Conservation (phyloP, 768 basidiomycete species). For the Leucosporidium yakuticum region DNA sequence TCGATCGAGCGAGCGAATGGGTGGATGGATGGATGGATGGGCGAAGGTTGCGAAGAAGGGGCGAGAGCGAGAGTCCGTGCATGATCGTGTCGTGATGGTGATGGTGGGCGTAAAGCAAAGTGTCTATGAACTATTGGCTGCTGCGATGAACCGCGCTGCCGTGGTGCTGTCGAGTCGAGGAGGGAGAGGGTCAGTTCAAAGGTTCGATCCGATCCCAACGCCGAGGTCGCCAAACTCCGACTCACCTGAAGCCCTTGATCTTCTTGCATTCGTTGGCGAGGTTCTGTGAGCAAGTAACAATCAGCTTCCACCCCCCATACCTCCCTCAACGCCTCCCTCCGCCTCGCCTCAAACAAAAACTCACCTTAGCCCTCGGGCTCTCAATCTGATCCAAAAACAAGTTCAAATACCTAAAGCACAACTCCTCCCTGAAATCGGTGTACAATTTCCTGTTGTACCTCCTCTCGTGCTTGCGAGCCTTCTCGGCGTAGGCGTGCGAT, state of each 20-base stretch:
- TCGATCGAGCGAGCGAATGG: no score
- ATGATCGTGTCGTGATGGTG: no score
- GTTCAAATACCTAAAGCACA: slow-evolving; percentile 65
- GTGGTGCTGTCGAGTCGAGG: not conserved
- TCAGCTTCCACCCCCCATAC: not conserved
- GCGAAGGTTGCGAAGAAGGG: no score
- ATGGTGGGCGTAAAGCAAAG: no score
- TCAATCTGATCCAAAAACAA: slow-evolving; percentile 54
- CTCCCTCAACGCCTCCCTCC: not conserved
- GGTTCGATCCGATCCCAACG: no score
- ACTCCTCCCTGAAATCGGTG: slow-evolving; percentile 69
- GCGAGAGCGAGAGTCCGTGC: no score
- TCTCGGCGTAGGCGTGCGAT: slow-evolving; percentile 74
- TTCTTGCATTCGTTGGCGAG: slow-evolving; percentile 40
- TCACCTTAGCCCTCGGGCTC: slow-evolving; percentile 44
- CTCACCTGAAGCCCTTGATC: slow-evolving; percentile 37
- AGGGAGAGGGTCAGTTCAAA: no score
- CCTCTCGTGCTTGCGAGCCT: slow-evolving; percentile 65
- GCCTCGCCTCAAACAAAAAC: slow-evolving; percentile 29
- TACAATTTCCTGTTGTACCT: slow-evolving; percentile 71
- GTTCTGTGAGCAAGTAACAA: slow-evolving; percentile 11
- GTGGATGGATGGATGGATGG: no score
- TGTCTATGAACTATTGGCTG: slow-evolving; percentile 6
- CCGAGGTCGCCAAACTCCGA: no score
- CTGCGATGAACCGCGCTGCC: slow-evolving; percentile 27